Evolutionary conservation across 2,329 filamentous ascomycete species (phyloP).

Genomic region (Claviceps spartinae): DNA sequence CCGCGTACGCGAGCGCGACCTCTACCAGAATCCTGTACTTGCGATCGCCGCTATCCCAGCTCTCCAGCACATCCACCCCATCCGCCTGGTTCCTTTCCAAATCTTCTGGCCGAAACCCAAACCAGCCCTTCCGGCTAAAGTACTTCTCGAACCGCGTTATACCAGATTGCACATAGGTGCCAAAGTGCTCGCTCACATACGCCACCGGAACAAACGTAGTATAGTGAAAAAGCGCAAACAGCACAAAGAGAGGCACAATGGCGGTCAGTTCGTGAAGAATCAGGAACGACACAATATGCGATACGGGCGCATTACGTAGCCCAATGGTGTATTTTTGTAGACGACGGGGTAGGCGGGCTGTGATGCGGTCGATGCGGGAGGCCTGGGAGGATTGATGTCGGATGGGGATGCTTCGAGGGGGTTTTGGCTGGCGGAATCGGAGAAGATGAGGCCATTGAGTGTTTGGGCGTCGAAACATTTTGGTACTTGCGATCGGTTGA

Average conservation of each 20-base stretch:
- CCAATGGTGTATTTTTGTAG: constrained; percentile 56
- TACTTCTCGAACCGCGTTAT: constrained; percentile 65
- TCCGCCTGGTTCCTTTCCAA: constrained; percentile 8
- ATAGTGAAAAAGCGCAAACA: constrained; percentile 71
- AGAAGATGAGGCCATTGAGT: constrained; percentile 12
- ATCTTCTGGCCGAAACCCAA: constrained; percentile 40
- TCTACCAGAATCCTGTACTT: constrained; percentile 47
- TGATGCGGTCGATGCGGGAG: constrained; percentile 30
- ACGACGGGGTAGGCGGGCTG: constrained; percentile 46
- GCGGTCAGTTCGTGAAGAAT: constrained; percentile 88
- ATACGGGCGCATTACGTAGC: constrained; percentile 63
- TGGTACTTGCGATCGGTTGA: not conserved
- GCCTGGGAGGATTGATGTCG: constrained; percentile 16
- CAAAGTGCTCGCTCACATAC: constrained; percentile 37
- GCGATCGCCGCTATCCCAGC: constrained; percentile 26
- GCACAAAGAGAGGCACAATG: constrained; percentile 60
- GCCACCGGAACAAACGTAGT: constrained; percentile 54
- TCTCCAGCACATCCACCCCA: constrained; percentile 17
- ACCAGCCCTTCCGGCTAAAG: constrained; percentile 69
- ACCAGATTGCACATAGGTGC: constrained; percentile 42
- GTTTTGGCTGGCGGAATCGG: constrained; percentile 5
- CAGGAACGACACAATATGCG: constrained; percentile 75
- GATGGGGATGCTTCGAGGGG: constrained; percentile 4
- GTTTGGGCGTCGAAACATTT: constrained; percentile 15
- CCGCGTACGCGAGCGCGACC: constrained; percentile 78